Percentiles rank a stretch among this genome's conserved stretches.
Conservation (phyloP, 805 yeast species). For the Jamesozyma lodderae region DNA sequence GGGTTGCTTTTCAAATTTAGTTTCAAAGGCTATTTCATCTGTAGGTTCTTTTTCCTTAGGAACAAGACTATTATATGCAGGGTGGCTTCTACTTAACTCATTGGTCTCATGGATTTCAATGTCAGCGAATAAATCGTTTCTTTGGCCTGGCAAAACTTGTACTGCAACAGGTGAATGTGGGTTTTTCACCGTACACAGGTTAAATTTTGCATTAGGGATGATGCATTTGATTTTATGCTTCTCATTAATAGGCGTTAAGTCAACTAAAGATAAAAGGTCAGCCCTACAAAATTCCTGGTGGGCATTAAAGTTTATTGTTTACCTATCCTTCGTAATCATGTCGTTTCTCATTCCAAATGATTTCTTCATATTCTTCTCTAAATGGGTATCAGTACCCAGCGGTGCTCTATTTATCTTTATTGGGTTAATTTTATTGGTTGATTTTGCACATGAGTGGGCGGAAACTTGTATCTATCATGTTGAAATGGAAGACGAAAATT, state of each 20-base stretch:
- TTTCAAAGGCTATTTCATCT: constrained; percentile 42
- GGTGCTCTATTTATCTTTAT: constrained; percentile 81
- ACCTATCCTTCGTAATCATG: constrained; percentile 46
- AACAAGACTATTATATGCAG: constrained; percentile 81
- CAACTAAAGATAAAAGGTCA: constrained; percentile 70
- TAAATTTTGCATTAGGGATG: constrained; percentile 79
- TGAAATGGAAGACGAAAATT: constrained; percentile 61
- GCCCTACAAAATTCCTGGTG: constrained; percentile 88
- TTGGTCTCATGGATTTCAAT: constrained; percentile 81
- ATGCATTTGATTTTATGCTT: constrained; percentile 66
- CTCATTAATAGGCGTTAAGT: constrained; percentile 61
- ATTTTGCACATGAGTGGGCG: constrained; percentile 98
- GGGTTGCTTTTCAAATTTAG: constrained; percentile 66
- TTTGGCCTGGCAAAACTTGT: constrained; percentile 70
- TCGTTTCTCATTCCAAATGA: constrained; percentile 79
- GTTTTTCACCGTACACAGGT: constrained; percentile 87
- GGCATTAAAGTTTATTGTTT: constrained; percentile 61
- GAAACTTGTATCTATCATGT: constrained; percentile 88
- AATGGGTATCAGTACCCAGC: constrained; percentile 73
- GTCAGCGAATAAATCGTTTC: constrained; percentile 68
- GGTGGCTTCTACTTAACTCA: constrained; percentile 67
- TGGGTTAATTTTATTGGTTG: constrained; percentile 84
- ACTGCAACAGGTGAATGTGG: constrained; percentile 82
- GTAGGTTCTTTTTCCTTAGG: constrained; percentile 64
- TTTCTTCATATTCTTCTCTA: constrained; percentile 86